phyloP scores from a whole-genome alignment of 177 flowering plant species.

The Vitis hybrid region DNA sequence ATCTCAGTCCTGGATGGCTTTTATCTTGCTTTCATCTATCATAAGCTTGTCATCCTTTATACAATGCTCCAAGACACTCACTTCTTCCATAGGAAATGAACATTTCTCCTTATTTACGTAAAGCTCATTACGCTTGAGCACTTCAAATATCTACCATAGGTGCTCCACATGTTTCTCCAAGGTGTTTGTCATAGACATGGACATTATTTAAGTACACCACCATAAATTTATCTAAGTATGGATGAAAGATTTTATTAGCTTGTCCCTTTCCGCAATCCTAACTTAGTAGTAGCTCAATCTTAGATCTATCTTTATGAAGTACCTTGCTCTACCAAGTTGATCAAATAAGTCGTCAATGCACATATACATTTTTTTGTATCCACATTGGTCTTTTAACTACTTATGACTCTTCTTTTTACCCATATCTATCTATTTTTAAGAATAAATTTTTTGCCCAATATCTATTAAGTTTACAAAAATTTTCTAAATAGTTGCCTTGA shows the following conservation, averaged over 20 bases:
- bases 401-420: too few species aligned
- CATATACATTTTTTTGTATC: too few species aligned
- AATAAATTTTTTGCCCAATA: too few species aligned
- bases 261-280: neutral
- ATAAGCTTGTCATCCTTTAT: neutral
- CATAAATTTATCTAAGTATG: neutral
- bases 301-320: conserved; percentile 3
- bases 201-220: conserved; percentile 10
- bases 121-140: neutral
- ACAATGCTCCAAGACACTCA: neutral
- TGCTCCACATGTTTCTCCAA: neutral
- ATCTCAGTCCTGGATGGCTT: neutral
- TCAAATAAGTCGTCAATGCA: neutral
- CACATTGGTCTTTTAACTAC: too few species aligned
- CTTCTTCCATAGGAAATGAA: neutral
- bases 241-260: conserved; percentile 2
- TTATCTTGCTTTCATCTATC: neutral
- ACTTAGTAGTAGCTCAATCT: conserved; percentile 8
- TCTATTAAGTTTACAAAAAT: too few species aligned
- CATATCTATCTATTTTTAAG: too few species aligned
- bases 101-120: neutral
- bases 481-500: too few species aligned
- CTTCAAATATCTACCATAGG: neutral
- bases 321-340: neutral
- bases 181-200: neutral